Conservation (phyloP, 768 basidiomycete genomes). For the Paxillus rubicundulus region DNA sequence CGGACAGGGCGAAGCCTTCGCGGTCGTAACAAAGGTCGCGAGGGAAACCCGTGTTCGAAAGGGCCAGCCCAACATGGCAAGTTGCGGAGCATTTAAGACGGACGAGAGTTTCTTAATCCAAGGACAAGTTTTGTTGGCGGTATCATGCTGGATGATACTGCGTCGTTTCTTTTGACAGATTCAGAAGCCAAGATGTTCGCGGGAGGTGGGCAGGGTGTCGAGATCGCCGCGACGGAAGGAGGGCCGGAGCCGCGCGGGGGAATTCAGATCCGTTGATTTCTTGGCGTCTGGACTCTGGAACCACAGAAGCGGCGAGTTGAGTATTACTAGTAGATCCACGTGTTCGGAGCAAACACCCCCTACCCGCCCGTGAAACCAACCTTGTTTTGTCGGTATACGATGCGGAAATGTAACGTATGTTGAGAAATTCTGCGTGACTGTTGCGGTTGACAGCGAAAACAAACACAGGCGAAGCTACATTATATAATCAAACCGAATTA, state of each 20-base stretch:
- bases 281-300: background rate
- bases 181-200: too few relatives aligned
- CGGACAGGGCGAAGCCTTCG: background rate
- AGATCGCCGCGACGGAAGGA: too few relatives aligned
- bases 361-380: background rate
- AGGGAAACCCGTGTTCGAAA: background rate
- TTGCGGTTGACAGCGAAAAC: too few relatives aligned
- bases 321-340: background rate
- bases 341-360: slow-evolving; percentile 1
- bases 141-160: too few relatives aligned
- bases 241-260: too few relatives aligned
- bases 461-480: background rate
- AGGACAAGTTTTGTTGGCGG: too few relatives aligned
- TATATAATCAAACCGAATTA: slow-evolving; percentile 11
- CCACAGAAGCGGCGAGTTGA: background rate
- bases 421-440: too few relatives aligned
- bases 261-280: too few relatives aligned
- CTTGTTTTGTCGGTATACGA: background rate
- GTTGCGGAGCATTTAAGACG: background rate
- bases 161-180: too few relatives aligned
- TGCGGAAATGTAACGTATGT: too few relatives aligned
- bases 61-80: background rate
- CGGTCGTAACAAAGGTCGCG: background rate
- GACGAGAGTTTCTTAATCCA: too few relatives aligned
- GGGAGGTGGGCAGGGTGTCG: too few relatives aligned